Evolutionary conservation across 176 grass and related monocot genomes (phyloP).

Genomic region (Canna indica): DNA sequence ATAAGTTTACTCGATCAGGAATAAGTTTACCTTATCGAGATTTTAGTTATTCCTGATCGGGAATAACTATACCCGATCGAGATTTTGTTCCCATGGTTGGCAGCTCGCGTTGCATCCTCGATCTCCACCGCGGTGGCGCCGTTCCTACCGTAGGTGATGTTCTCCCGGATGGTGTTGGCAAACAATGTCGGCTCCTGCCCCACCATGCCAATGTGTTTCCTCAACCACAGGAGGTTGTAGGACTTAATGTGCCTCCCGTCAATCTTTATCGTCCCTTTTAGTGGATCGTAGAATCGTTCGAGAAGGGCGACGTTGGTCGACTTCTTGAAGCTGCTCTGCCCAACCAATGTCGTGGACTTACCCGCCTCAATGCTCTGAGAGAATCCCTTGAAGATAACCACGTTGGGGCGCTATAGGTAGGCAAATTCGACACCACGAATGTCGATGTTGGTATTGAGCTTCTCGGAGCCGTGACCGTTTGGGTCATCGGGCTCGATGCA

Average conservation of each 20-base stretch:
- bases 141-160: conserved; percentile 1
- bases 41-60: no score
- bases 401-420: not conserved
- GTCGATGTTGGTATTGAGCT: not conserved
- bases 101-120: not conserved
- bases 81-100: no score
- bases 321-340: conserved; percentile 31
- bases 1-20: no score
- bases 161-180: not conserved
- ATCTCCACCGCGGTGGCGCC: not conserved
- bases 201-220: not conserved
- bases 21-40: no score
- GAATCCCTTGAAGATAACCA: not conserved
- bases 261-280: not conserved
- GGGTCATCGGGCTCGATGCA: conserved; percentile 8
- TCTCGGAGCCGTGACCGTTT: not conserved
- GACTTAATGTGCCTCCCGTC: not conserved
- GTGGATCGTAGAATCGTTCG: conserved; percentile 11
- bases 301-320: conserved; percentile 33
- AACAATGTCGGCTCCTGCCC: conserved; percentile 8
- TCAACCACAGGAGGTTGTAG: not conserved
- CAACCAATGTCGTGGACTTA: conserved; percentile 24
- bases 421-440: not conserved
- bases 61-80: no score
- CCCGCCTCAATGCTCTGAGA: not conserved